phyloP scores from a whole-genome alignment of 352 stramenopile genomes.

The Achlya hypogyna region DNA sequence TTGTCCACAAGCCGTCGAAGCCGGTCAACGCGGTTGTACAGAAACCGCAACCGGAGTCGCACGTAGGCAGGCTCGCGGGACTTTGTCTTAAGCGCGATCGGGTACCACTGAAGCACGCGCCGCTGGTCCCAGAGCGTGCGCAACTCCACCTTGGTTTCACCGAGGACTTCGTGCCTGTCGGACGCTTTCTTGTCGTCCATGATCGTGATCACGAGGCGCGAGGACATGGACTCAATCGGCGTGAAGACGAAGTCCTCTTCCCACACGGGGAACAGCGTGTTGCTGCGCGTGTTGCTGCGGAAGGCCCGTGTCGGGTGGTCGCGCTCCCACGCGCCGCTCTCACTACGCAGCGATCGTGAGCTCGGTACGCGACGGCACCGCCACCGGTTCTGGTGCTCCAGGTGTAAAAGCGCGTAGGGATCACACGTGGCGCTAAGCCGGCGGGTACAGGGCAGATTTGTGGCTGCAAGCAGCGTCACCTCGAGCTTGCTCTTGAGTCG shows the following conservation, averaged over 20 bases:
- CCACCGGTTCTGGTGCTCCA: conserved; percentile 17
- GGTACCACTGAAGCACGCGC: conserved; percentile 48
- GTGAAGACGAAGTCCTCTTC: conserved; percentile 65
- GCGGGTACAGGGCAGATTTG: conserved; percentile 12
- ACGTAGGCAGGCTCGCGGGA: background rate
- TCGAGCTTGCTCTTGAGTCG: conserved; percentile 21
- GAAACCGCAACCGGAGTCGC: conserved; percentile 9
- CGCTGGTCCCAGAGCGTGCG: conserved; percentile 55
- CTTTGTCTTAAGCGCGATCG: conserved; percentile 20
- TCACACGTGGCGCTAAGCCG: conserved; percentile 7
- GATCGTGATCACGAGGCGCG: conserved; percentile 49
- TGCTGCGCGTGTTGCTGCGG: conserved; percentile 58
- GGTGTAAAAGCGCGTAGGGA: background rate
- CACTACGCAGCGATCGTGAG: background rate
- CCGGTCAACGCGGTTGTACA: conserved; percentile 12
- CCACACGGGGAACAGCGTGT: conserved; percentile 70
- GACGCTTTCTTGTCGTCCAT: conserved; percentile 50
- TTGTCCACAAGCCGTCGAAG: conserved; percentile 4
- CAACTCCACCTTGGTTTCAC: conserved; percentile 54
- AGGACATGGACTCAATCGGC: conserved; percentile 53
- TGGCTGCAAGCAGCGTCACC: conserved; percentile 21
- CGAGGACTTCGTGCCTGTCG: conserved; percentile 54
- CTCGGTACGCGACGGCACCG: background rate
- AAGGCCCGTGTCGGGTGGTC: conserved; percentile 21
- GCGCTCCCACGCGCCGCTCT: conserved; percentile 6